Base-by-base conservation (phyloP, 2,329 filamentous ascomycete species). In the Ramularia endophylla region DNA sequence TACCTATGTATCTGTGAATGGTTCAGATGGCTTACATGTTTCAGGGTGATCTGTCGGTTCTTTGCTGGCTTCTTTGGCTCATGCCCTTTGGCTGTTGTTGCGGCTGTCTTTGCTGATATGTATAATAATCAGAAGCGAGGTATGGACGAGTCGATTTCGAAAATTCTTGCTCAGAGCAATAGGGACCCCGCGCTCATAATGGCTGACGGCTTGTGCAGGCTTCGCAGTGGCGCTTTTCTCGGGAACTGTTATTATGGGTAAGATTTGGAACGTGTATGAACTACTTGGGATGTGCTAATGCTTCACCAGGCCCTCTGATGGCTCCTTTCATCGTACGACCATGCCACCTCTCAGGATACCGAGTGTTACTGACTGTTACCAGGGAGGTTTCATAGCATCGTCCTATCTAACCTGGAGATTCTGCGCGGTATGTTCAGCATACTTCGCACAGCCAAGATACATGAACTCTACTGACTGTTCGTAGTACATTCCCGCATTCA, bases 91-190 rank as follows among this genome's bases (percentile, higher is more conserved):
- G 65, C 65, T 35, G 62, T 68, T 29, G 66, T 67, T 9, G 59
- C 60, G 12, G 69, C 68, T 7, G 65, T 67, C 2, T 56, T 73
- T 9, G 66, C 65, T 0, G 68, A 73, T 34, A 65, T 71, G 41
- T 72, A 59, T 46, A 53, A 52, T 31, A 62, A 55, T 33, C 20
- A 25, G 37, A 25, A n/a, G n/a, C n/a, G n/a, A n/a, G n/a, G n/a
- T n/a, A n/a, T n/a, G n/a, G n/a, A n/a, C n/a, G n/a, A n/a, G n/a
- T n/a, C n/a, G n/a, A n/a, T n/a, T n/a, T n/a, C n/a, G n/a, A n/a
- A n/a, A n/a, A n/a, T n/a, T n/a, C n/a, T n/a, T n/a, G n/a, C n/a
- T n/a, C n/a, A n/a, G n/a, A n/a, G n/a, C n/a, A n/a, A n/a, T n/a
- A n/a, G n/a, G n/a, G n/a, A n/a, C n/a, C n/a, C n/a, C n/a, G n/a